Base-by-base conservation (phyloP, 768 basidiomycete genomes). In the Nevesoporus exiguus region DNA sequence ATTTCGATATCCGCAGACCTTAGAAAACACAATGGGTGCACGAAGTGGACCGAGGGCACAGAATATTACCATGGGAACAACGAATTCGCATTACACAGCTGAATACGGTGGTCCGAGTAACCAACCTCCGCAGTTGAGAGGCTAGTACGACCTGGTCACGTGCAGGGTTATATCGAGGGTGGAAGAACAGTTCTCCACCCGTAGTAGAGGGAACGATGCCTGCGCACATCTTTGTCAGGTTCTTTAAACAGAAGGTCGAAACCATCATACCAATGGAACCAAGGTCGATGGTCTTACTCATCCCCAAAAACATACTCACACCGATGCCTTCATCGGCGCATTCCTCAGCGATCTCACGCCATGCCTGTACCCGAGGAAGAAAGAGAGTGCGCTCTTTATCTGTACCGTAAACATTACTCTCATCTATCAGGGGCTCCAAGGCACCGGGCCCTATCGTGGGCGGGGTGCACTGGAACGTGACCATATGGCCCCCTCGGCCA, bases 171-270 rank as follows among this genome's bases (percentile, higher is more conserved):
- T 93, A 99, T n/a, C 90, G 81, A 9, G 96, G 97, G 64, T 95
- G 89, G 74, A 87, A 96, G 72, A 88, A 95, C 1, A 96, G 63
- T 53, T 94, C 92, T 19, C 97, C 97, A 14, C 97, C 97, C 7
- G 92, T 93, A 11, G 83, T 66, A 0, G 84, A 84, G 0, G 88
- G 67, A 7, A 94, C 77, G 4, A 77, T 71, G 40, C 88, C 89
- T 86, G 55, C 13, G 25, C 19, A 47, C 5, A 21, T 10, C 15
- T 34, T n/a, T 44, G 47, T 58, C 44, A 63, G 39, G 29, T 52
- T 48, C 37, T 30, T 49, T 24, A 10, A 36, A 53, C 30, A 53
- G 37, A 45, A 54, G 30, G 7, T 41, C 30, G 33, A 50, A 56
- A 3, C 24, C 22, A 49, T 64, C 80, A 33, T 60, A 83, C 91